These are phyloP conservation scores for Herpetomonas tarakana DNA, from an alignment of 208 protist genomes.

Conservation along the genomic window DNA sequence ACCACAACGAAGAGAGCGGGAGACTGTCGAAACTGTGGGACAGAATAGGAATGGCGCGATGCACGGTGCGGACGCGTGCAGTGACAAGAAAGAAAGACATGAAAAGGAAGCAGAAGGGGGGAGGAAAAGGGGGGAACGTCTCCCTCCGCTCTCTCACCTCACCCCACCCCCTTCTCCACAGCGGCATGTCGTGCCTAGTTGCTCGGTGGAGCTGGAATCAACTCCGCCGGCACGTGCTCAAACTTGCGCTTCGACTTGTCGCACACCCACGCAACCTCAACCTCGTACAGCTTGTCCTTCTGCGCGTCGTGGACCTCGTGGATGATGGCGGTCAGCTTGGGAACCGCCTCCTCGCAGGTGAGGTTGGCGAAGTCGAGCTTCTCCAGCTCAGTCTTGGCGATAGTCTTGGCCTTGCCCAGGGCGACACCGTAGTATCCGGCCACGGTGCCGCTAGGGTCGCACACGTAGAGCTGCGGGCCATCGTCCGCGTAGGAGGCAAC, in stretches of 20 bases:
- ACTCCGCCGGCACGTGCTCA: slow-evolving; percentile 48
- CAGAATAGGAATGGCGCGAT: too few relatives aligned
- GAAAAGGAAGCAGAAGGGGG: too few relatives aligned
- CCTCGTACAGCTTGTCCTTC: slow-evolving; percentile 97
- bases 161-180: too few relatives aligned
- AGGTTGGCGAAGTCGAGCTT: slow-evolving; percentile 95
- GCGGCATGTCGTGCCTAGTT: too few relatives aligned
- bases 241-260: slow-evolving; percentile 85
- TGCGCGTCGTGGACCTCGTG: slow-evolving; percentile 78
- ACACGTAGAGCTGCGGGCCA: slow-evolving; percentile 95
- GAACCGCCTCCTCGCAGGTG: slow-evolving; percentile 94
- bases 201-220: slow-evolving; percentile 50
- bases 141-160: too few relatives aligned
- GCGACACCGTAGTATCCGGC: slow-evolving; percentile 95
- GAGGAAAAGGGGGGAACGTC: too few relatives aligned
- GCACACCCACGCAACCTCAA: slow-evolving; percentile 98
- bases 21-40: too few relatives aligned
- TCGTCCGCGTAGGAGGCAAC: slow-evolving; percentile 93
- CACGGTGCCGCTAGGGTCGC: slow-evolving; percentile 96
- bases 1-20: too few relatives aligned
- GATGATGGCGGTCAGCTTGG: slow-evolving; percentile 93
- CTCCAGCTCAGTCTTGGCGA: slow-evolving; percentile 98
- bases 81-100: too few relatives aligned
- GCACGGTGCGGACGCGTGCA: too few relatives aligned
- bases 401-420: slow-evolving; percentile 97